Conservation (phyloP, 78 protist species). For the Paulinella micropora region DNA sequence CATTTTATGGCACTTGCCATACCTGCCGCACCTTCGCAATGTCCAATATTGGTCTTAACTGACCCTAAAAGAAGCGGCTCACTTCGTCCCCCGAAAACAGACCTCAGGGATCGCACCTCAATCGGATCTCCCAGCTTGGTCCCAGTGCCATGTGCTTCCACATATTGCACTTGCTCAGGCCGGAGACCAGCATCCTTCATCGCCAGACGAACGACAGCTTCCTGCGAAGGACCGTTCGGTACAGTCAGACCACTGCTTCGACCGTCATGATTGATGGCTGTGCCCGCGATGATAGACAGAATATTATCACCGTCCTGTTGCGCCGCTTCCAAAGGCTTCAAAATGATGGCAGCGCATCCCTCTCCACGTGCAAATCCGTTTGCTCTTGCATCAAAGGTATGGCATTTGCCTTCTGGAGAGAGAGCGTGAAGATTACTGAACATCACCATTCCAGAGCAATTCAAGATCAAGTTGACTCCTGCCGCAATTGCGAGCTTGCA, state of each 20-base stretch:
- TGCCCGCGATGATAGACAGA: not conserved
- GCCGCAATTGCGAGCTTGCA: conserved; percentile 52
- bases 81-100: conserved; percentile 11
- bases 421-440: conserved; percentile 34
- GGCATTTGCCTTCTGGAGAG: conserved; percentile 42
- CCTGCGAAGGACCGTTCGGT: conserved; percentile 48
- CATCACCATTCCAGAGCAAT: not conserved
- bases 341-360: conserved; percentile 47
- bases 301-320: not conserved
- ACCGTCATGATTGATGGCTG: conserved; percentile 35
- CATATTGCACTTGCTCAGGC: conserved; percentile 17
- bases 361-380: conserved; percentile 68
- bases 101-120: conserved; percentile 24
- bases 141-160: conserved; percentile 50
- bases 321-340: not conserved
- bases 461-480: conserved; percentile 53
- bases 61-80: conserved; percentile 38
- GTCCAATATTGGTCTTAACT: conserved; percentile 54
- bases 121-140: conserved; percentile 40
- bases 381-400: conserved; percentile 40
- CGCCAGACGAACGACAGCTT: not conserved
- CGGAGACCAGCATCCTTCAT: not conserved
- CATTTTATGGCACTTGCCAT: too few species aligned
- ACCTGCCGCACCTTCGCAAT: conserved; percentile 40
- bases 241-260: conserved; percentile 29